A percentile compares a stretch with the other conserved stretches of the same genome.
Conservation (phyloP, 352 stramenopile genomes). For the Pythium periplocum region DNA sequence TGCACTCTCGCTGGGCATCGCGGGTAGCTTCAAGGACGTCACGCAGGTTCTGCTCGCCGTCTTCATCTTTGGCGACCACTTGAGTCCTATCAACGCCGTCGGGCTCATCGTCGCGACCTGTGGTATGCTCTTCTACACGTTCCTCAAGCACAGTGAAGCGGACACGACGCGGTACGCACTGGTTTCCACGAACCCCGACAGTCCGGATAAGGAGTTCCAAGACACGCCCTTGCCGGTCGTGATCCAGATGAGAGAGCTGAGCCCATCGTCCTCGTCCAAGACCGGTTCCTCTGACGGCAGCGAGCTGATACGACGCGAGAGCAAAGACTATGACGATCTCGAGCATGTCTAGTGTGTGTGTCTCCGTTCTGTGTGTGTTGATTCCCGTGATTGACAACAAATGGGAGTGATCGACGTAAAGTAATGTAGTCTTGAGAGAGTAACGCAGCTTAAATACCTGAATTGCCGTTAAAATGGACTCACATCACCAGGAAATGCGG, state of each 20-base stretch:
- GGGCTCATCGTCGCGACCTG: conserved; percentile 65
- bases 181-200: no score
- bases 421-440: no score
- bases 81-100: conserved; percentile 56
- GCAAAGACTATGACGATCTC: conserved; percentile 37
- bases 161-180: conserved; percentile 1
- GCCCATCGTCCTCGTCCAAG: no score
- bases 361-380: no score
- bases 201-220: no score
- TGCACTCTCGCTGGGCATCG: conserved; percentile 70
- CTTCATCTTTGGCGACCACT: conserved; percentile 66
- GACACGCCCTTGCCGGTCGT: no score
- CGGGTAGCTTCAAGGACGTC: conserved; percentile 78
- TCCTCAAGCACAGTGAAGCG: conserved; percentile 50
- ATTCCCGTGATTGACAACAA: no score
- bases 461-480: no score
- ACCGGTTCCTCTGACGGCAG: conserved; percentile 3
- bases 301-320: conserved; percentile 51
- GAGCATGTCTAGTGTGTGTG: no score
- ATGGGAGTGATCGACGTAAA: no score
- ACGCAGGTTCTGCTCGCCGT: conserved; percentile 74
- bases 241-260: no score
- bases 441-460: no score
- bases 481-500: conserved; percentile 23
- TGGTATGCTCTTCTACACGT: conserved; percentile 76